Conservation (phyloP, 148 eudicot species). For the Rhododendron ferrugineum region DNA sequence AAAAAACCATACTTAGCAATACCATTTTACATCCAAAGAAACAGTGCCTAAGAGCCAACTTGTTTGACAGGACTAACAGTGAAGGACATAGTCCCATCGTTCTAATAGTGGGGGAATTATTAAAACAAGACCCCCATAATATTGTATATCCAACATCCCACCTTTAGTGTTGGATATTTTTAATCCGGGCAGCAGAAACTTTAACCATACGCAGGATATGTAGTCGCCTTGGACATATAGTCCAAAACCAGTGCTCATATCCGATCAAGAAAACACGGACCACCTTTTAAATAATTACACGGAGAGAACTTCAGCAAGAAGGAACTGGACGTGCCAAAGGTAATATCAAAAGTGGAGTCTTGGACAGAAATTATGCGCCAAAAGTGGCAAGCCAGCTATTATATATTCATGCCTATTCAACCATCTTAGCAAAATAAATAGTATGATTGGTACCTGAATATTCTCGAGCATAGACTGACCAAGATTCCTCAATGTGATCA, state of each 20-base stretch:
- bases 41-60: background rate
- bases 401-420: background rate
- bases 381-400: background rate
- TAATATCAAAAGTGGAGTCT: background rate
- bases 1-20: background rate
- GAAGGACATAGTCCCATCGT: background rate
- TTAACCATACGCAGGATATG: background rate
- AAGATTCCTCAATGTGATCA: conserved; percentile 62
- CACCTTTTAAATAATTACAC: background rate
- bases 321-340: background rate
- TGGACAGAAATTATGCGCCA: background rate
- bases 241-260: background rate
- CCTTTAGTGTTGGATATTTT: background rate
- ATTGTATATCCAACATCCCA: background rate
- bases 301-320: background rate
- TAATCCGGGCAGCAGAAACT: background rate
- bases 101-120: background rate
- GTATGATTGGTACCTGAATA: conserved; percentile 63
- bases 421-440: background rate
- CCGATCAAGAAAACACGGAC: background rate
- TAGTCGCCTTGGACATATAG: background rate
- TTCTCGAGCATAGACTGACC: conserved; percentile 92
- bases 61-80: background rate
- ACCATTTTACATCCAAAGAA: background rate
- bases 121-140: background rate